These are phyloP conservation scores for Pythium monospermum DNA, from an alignment of 352 stramenopile genomes.

Conservation along the genomic window DNA sequence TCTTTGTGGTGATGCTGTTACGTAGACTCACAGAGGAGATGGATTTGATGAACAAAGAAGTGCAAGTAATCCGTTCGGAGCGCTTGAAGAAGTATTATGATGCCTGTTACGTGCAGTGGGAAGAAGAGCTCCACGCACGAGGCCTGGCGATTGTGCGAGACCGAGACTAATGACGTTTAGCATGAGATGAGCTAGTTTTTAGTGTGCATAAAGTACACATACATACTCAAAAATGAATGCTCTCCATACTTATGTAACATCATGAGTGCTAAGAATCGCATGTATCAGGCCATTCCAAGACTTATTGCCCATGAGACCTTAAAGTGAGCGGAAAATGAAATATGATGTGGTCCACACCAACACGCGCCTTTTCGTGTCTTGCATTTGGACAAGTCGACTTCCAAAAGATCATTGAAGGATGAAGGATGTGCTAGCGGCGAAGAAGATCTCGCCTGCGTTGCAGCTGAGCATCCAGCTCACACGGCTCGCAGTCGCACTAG, in stretches of 20 bases:
- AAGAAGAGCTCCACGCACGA: slow-evolving; percentile 60
- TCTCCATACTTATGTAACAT: no score
- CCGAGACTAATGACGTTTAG: slow-evolving; percentile 70
- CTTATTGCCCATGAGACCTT: background rate
- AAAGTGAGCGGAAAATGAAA: slow-evolving; percentile 7
- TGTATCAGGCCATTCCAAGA: no score
- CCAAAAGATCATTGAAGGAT: slow-evolving; percentile 12
- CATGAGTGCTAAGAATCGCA: no score
- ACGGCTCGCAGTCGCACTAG: slow-evolving; percentile 4
- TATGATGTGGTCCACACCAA: slow-evolving; percentile 13
- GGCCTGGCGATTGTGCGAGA: slow-evolving; percentile 65
- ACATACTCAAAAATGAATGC: no score
- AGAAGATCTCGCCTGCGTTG: slow-evolving; percentile 46
- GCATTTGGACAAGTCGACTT: background rate
- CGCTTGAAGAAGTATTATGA: slow-evolving; percentile 73
- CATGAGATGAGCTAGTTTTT: no score
- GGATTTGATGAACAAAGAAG: slow-evolving; percentile 72
- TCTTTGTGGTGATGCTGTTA: background rate
- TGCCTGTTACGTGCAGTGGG: slow-evolving; percentile 74
- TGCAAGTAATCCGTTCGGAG: slow-evolving; percentile 56
- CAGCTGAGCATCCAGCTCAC: slow-evolving; percentile 43
- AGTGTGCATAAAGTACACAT: no score
- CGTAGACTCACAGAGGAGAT: slow-evolving; percentile 61
- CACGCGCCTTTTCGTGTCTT: background rate
- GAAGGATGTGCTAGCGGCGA: slow-evolving; percentile 48